A percentile compares a stretch with the other conserved stretches of the same genome.
Conservation (phyloP, 1,139 yeast species). For the Dujonia santamariae region DNA sequence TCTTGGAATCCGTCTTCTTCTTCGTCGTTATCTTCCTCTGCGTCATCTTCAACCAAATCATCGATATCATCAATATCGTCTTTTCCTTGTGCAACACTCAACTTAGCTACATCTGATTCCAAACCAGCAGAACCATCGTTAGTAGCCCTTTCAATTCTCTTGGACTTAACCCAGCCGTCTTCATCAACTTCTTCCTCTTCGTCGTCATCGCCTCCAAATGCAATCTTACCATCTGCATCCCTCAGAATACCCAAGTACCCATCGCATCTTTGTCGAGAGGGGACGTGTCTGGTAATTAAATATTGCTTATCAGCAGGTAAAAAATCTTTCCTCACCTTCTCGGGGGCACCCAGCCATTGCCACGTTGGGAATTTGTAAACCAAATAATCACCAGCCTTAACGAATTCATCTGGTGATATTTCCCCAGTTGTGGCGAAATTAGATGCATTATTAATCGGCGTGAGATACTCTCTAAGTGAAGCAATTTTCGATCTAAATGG, state of each 20-base stretch:
- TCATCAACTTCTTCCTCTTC: slow-evolving; percentile 44
- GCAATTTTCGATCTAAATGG: slow-evolving; percentile 79
- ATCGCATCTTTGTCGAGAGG: slow-evolving; percentile 74
- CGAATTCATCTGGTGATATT: slow-evolving; percentile 91
- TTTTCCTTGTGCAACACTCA: slow-evolving; percentile 12
- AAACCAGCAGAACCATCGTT: slow-evolving; percentile 19
- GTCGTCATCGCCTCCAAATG: slow-evolving; percentile 36
- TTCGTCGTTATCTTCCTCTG: slow-evolving; percentile 23
- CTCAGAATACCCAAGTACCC: slow-evolving; percentile 43
- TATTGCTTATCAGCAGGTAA: slow-evolving; percentile 85
- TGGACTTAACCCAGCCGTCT: slow-evolving; percentile 60
- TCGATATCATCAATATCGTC: slow-evolving; percentile 36
- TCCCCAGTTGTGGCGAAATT: slow-evolving; percentile 85
- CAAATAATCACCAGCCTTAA: slow-evolving; percentile 87
- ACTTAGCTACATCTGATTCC: slow-evolving; percentile 14
- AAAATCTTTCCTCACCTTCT: slow-evolving; percentile 60
- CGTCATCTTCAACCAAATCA: slow-evolving; percentile 38
- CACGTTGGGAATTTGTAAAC: slow-evolving; percentile 94
- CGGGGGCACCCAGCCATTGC: slow-evolving; percentile 83
- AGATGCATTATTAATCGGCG: slow-evolving; percentile 83
- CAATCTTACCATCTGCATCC: slow-evolving; percentile 29
- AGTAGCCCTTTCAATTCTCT: slow-evolving; percentile 11
- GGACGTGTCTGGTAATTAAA: slow-evolving; percentile 84
- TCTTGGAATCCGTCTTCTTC: slow-evolving; percentile 36
- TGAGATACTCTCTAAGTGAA: slow-evolving; percentile 83